These are phyloP conservation scores for Holtermanniella nyarrowii DNA, from an alignment of 768 basidiomycete species.

Conservation along the genomic window DNA sequence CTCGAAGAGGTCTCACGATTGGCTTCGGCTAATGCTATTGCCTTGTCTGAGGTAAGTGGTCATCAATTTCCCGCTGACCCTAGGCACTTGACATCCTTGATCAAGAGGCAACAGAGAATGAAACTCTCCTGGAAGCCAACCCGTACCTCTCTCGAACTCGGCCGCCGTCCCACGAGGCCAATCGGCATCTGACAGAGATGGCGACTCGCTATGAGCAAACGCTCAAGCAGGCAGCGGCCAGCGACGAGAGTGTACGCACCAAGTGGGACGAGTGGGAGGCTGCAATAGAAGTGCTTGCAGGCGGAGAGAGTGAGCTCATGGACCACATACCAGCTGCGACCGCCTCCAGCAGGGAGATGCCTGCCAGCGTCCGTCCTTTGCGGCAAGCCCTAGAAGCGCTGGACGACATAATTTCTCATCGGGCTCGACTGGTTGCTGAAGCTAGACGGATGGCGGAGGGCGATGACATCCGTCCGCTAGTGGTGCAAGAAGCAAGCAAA, in stretches of 20 bases:
- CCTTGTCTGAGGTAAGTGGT: slow-evolving; percentile 62
- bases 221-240: slow-evolving; percentile 58
- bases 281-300: slow-evolving; percentile 58
- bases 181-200: slow-evolving; percentile 59
- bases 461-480: slow-evolving; percentile 63
- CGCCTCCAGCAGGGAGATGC: slow-evolving; percentile 36
- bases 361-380: slow-evolving; percentile 28
- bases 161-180: slow-evolving; percentile 67
- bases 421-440: slow-evolving; percentile 55
- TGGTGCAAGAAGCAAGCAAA: slow-evolving; percentile 56
- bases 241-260: slow-evolving; percentile 62
- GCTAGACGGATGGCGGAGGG: slow-evolving; percentile 53
- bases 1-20: slow-evolving; percentile 64
- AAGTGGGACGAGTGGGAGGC: slow-evolving; percentile 88
- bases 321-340: slow-evolving; percentile 44
- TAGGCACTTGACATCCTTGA: slow-evolving; percentile 87
- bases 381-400: slow-evolving; percentile 61
- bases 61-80: neutral
- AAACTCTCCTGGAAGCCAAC: slow-evolving; percentile 38
- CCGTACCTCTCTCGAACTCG: slow-evolving; percentile 42
- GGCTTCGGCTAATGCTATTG: slow-evolving; percentile 51
- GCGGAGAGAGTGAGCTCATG: slow-evolving; percentile 47
- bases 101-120: slow-evolving; percentile 51
- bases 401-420: slow-evolving; percentile 56
- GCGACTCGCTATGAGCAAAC: slow-evolving; percentile 62